Percentiles rank a stretch among this genome's conserved stretches.
These are phyloP conservation scores for Daldinia grandis DNA, from an alignment of 495 filamentous ascomycete genomes.

Conservation along the genomic window DNA sequence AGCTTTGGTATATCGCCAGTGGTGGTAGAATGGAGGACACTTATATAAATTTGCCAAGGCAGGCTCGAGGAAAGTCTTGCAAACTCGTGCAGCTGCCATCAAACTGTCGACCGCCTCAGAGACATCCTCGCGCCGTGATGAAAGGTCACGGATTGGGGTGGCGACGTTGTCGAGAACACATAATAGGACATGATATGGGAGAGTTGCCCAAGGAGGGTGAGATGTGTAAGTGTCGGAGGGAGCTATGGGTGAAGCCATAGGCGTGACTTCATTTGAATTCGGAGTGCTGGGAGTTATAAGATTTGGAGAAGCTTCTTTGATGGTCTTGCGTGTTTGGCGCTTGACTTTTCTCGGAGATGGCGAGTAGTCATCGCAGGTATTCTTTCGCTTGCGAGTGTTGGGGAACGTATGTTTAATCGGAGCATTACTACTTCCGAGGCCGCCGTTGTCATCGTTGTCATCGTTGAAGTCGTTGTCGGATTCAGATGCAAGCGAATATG, in stretches of 20 bases:
- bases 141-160: conserved; percentile 65
- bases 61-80: conserved; percentile 73
- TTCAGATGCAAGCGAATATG: conserved; percentile 9
- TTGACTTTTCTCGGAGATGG: conserved; percentile 2
- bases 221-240: conserved; percentile 23
- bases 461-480: neutral
- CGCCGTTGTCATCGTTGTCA: conserved; percentile 4
- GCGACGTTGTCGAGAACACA: conserved; percentile 74
- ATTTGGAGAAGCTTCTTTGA: neutral
- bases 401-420: neutral
- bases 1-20: conserved; percentile 55
- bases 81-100: conserved; percentile 65
- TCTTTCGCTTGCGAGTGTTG: conserved; percentile 34
- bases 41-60: conserved; percentile 78
- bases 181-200: conserved; percentile 77
- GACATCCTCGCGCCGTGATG: conserved; percentile 48
- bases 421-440: neutral
- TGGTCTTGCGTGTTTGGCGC: conserved; percentile 9
- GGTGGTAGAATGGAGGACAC: conserved; percentile 63
- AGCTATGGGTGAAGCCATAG: conserved; percentile 1
- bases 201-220: conserved; percentile 71
- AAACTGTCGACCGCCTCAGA: conserved; percentile 63
- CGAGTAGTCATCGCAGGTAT: conserved; percentile 9
- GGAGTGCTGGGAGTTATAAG: conserved; percentile 14
- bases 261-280: conserved; percentile 13